phyloP scores from a whole-genome alignment of 2,329 filamentous ascomycete species.

The Cercospora brassicicola region DNA sequence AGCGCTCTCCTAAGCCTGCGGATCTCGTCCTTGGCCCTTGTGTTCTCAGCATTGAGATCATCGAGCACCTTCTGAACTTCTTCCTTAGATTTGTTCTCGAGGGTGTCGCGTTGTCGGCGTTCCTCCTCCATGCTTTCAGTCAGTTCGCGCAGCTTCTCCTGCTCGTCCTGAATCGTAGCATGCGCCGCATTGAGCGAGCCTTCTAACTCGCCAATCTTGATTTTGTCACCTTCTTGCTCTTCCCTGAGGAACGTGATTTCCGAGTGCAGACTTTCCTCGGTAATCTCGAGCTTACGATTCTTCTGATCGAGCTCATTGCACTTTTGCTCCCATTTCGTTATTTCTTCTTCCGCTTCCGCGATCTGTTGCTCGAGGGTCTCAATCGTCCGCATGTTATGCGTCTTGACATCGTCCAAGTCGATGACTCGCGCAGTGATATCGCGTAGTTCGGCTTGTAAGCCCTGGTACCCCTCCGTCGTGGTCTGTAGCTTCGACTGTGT shows the following conservation, averaged over 20 bases:
- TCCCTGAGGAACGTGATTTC: constrained; percentile 95
- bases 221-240: constrained; percentile 96
- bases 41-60: constrained; percentile 83
- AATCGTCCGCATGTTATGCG: constrained; percentile 74
- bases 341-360: constrained; percentile 78
- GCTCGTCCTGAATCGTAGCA: constrained; percentile 77
- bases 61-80: constrained; percentile 92
- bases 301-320: constrained; percentile 84
- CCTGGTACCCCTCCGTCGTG: constrained; percentile 81
- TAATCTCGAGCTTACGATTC: constrained; percentile 80
- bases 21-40: constrained; percentile 80
- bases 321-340: constrained; percentile 80
- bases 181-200: constrained; percentile 77
- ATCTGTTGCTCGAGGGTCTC: constrained; percentile 81
- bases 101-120: constrained; percentile 79
- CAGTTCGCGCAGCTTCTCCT: constrained; percentile 60
- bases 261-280: constrained; percentile 86
- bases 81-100: constrained; percentile 86
- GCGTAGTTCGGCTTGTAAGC: constrained; percentile 92
- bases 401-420: constrained; percentile 84
- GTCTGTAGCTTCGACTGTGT: constrained; percentile 72
- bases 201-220: constrained; percentile 92
- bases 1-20: constrained; percentile 79
- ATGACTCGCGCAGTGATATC: constrained; percentile 84
- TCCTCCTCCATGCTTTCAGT: constrained; percentile 72